Conservation (phyloP, 2,329 filamentous ascomycete species). For the Calonectria leucothoes region DNA sequence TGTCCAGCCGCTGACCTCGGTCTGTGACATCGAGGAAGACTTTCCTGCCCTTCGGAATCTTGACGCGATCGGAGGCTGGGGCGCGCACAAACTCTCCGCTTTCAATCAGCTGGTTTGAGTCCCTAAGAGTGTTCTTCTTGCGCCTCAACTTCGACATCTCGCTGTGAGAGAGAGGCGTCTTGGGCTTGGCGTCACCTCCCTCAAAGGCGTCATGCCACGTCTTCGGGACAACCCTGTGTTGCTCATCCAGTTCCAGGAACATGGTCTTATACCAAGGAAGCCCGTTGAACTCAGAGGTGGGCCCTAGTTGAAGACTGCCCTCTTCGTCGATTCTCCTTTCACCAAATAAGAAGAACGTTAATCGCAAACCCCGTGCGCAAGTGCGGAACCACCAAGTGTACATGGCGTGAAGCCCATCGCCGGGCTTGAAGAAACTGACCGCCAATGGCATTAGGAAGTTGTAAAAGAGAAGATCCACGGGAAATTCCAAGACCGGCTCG, state of each 20-base stretch:
- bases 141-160: constrained; percentile 51
- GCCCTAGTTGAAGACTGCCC: constrained; percentile 67
- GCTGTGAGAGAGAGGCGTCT: constrained; percentile 46
- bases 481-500: constrained; percentile 93
- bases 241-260: constrained; percentile 59
- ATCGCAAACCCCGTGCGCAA: constrained; percentile 81
- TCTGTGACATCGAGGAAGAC: constrained; percentile 84
- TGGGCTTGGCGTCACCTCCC: constrained; percentile 58
- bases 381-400: constrained; percentile 97
- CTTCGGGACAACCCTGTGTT: constrained; percentile 59
- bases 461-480: constrained; percentile 93
- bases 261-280: constrained; percentile 54
- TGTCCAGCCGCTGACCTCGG: constrained; percentile 71
- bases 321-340: constrained; percentile 86
- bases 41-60: constrained; percentile 84
- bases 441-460: constrained; percentile 95
- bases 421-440: constrained; percentile 85
- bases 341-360: constrained; percentile 94
- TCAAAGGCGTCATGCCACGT: constrained; percentile 69
- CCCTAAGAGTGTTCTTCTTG: constrained; percentile 60
- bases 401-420: constrained; percentile 83
- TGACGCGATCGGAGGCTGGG: constrained; percentile 95
- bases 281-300: constrained; percentile 44
- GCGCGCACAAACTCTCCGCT: constrained; percentile 89
- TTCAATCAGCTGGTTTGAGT: constrained; percentile 65